Conservation (phyloP, 257 asterid genomes). For the Leonotis leonurus region DNA sequence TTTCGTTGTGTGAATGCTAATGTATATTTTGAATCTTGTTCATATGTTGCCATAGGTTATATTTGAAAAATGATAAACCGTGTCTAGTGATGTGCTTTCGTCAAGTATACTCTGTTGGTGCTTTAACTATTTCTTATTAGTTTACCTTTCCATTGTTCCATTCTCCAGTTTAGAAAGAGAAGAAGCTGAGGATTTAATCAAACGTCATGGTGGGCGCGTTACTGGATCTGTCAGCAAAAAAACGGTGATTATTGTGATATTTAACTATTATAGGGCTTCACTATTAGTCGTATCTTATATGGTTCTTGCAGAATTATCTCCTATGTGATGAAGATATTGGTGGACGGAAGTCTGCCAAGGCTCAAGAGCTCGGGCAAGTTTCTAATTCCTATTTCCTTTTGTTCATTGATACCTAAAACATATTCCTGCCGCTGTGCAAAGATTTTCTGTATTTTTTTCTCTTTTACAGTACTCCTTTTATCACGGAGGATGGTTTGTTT, state of each 20-base stretch:
- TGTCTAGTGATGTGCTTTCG: background rate
- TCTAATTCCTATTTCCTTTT: background rate
- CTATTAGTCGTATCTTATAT: constrained; percentile 14
- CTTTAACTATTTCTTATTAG: constrained; percentile 1
- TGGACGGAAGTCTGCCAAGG: constrained; percentile 82
- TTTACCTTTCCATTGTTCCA: constrained; percentile 13
- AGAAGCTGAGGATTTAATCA: constrained; percentile 97
- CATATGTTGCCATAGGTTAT: background rate
- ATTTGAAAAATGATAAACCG: background rate
- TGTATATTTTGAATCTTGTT: constrained; percentile 5
- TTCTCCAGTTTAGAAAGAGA: constrained; percentile 91
- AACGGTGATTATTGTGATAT: constrained; percentile 56
- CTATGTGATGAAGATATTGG: constrained; percentile 94
- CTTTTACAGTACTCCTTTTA: constrained; percentile 60
- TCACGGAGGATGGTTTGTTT: constrained; percentile 90
- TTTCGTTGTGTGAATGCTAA: background rate
- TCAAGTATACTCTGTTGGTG: background rate
- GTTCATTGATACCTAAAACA: constrained; percentile 1
- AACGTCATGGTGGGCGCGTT: constrained; percentile 94
- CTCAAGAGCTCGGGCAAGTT: constrained; percentile 92
- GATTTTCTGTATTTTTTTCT: constrained; percentile 2
- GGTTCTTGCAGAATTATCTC: constrained; percentile 72
- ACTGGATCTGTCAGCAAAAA: constrained; percentile 99
- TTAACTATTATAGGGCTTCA: constrained; percentile 7
- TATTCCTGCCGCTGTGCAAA: constrained; percentile 3